Evolutionary conservation across 1,284 basidiomycete genomes (phyloP).

Genomic region (Kwoniella shivajii): DNA sequence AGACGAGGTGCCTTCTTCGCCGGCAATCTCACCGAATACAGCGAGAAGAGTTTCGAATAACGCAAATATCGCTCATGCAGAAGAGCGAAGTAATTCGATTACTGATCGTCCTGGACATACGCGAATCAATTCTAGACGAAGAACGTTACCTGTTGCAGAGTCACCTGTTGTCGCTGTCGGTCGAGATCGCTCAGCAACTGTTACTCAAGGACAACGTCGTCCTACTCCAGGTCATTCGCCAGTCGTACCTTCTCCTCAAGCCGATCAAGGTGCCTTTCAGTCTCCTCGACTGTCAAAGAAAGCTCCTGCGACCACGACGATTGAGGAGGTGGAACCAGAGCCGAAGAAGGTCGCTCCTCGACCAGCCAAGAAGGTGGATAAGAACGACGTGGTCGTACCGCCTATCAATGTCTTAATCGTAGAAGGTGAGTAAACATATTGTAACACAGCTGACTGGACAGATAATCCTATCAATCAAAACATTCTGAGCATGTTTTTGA

Average conservation of each 20-base stretch:
- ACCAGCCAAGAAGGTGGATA: slow-evolving; percentile 33
- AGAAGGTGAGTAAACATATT: slow-evolving; percentile 67
- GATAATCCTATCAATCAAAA: slow-evolving; percentile 99
- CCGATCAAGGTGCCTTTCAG: slow-evolving; percentile 5
- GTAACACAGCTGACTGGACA: slow-evolving; percentile 49
- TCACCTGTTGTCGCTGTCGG: slow-evolving; percentile 41
- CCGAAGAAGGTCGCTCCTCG: slow-evolving; percentile 14
- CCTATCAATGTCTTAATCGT: slow-evolving; percentile 95
- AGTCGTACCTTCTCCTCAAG: slow-evolving; percentile 11
- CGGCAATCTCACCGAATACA: slow-evolving; percentile 22
- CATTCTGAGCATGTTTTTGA: slow-evolving; percentile 94
- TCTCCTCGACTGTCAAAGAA: slow-evolving; percentile 8
- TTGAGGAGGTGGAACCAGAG: not conserved
- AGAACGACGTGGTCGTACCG: slow-evolving; percentile 69
- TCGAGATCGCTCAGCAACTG: slow-evolving; percentile 34
- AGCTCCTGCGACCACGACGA: not conserved
- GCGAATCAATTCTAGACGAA: slow-evolving; percentile 22
- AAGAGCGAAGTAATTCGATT: slow-evolving; percentile 13
- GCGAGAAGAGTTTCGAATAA: slow-evolving; percentile 30
- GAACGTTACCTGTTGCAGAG: slow-evolving; percentile 32
- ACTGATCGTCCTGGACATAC: slow-evolving; percentile 2
- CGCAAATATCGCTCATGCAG: slow-evolving; percentile 18
- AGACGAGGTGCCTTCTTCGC: slow-evolving; percentile 12
- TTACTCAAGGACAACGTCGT: slow-evolving; percentile 19
- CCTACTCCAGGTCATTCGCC: slow-evolving; percentile 14